phyloP scores from a whole-genome alignment of 768 basidiomycete genomes.

The Hebeloma cylindrosporum region DNA sequence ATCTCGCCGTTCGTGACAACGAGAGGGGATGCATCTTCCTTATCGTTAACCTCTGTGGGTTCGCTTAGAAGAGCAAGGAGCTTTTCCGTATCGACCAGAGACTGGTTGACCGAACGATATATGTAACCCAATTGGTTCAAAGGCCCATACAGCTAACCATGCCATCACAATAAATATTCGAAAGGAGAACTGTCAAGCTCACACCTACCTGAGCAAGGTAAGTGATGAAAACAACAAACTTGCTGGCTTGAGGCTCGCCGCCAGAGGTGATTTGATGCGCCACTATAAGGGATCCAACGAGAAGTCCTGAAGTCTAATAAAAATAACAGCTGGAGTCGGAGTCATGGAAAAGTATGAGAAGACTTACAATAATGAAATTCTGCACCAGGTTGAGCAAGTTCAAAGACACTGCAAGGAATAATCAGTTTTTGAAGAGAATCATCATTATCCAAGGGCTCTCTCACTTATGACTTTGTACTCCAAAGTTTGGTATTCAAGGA shows the following conservation, averaged over 20 bases:
- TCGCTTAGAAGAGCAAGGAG: constrained; percentile 80
- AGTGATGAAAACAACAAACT: constrained; percentile 80
- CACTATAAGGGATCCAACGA: constrained; percentile 81
- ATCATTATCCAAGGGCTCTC: constrained; percentile 19
- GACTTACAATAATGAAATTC: constrained; percentile 74
- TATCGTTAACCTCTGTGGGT: constrained; percentile 81
- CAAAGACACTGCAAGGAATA: constrained; percentile 51
- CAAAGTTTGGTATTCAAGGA: constrained; percentile 69
- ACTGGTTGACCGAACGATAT: constrained; percentile 74
- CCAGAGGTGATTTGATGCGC: constrained; percentile 63
- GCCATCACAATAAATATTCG: neutral
- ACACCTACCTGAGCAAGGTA: constrained; percentile 70
- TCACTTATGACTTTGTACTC: constrained; percentile 75
- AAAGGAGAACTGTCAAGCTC: neutral
- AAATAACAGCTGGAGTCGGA: neutral
- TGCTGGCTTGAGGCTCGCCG: constrained; percentile 44
- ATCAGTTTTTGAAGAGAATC: constrained; percentile 6
- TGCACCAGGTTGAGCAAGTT: constrained; percentile 78
- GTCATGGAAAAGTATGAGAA: neutral
- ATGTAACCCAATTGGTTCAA: constrained; percentile 77
- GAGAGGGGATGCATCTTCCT: constrained; percentile 71
- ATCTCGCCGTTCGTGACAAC: constrained; percentile 74
- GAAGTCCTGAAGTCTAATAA: constrained; percentile 68
- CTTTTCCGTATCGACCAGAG: constrained; percentile 81
- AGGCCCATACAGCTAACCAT: constrained; percentile 61